Percentiles rank a stretch among this genome's conserved stretches.
These are phyloP conservation scores for Leccinum broughii DNA, from an alignment of 768 basidiomycete species.

Conservation along the genomic window DNA sequence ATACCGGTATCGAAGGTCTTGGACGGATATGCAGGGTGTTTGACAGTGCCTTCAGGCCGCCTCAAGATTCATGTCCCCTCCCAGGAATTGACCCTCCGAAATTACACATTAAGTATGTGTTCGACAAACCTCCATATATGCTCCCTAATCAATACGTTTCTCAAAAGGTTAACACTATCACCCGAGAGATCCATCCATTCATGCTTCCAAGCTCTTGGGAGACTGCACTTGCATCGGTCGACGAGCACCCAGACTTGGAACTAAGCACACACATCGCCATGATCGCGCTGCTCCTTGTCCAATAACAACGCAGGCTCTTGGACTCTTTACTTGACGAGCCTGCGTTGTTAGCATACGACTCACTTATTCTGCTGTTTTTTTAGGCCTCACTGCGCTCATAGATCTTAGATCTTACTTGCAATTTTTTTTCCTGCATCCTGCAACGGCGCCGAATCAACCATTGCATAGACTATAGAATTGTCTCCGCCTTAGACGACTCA, in stretches of 20 bases:
- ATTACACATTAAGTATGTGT: conserved; percentile 46
- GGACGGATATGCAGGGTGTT: conserved; percentile 63
- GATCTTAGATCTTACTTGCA: conserved; percentile 6
- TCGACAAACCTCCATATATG: neutral
- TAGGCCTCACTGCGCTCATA: conserved; percentile 2
- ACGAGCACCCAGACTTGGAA: conserved; percentile 4
- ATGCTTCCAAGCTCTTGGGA: conserved; percentile 39
- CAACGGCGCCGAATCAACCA: neutral
- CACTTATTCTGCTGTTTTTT: neutral
- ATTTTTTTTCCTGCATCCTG: neutral
- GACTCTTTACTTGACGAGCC: conserved; percentile 15
- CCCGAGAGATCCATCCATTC: conserved; percentile 36
- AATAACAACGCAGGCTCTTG: conserved; percentile 50
- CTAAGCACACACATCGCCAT: conserved; percentile 15
- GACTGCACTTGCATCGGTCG: conserved; percentile 23
- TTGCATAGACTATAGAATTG: conserved; percentile 18
- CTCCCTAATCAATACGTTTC: conserved; percentile 18
- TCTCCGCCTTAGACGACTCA: conserved; percentile 5
- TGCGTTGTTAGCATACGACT: conserved; percentile 17
- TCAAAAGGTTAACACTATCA: conserved; percentile 27
- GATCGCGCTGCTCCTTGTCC: conserved; percentile 53
- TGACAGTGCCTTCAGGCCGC: conserved; percentile 59
- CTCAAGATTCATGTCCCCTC: conserved; percentile 30
- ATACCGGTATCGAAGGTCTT: conserved; percentile 65
- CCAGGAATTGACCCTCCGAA: conserved; percentile 48